Evolutionary conservation across 306 rosid genomes (phyloP).

Genomic region (Ziziphus jujuba): DNA sequence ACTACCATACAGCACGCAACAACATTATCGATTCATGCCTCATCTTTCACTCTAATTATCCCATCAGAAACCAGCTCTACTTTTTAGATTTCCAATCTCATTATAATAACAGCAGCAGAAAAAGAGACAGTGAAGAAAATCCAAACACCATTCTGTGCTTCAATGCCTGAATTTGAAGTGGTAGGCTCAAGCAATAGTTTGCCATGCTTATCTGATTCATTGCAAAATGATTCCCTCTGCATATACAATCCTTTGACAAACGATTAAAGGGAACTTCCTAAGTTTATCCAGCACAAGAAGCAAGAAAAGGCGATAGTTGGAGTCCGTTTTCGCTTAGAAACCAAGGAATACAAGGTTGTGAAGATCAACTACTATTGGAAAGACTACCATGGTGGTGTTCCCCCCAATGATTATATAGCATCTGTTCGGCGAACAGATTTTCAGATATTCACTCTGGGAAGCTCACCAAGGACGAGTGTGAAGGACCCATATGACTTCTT

Average conservation of each 20-base stretch:
- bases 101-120: not conserved
- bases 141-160: slow-evolving; percentile 25
- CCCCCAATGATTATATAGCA: not conserved
- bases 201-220: slow-evolving; percentile 37
- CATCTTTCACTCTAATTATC: slow-evolving; percentile 42
- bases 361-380: slow-evolving; percentile 27
- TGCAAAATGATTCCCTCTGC: slow-evolving; percentile 28
- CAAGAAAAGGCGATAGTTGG: slow-evolving; percentile 32
- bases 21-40: slow-evolving; percentile 33
- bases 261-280: slow-evolving; percentile 32
- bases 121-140: slow-evolving; percentile 21
- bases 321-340: slow-evolving; percentile 33
- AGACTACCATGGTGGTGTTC: not conserved
- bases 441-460: slow-evolving; percentile 35
- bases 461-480: slow-evolving; percentile 41
- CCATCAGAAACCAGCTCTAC: slow-evolving; percentile 38
- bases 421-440: slow-evolving; percentile 19
- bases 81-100: slow-evolving; percentile 26
- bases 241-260: slow-evolving; percentile 41
- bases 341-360: slow-evolving; percentile 39
- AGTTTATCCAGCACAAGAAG: slow-evolving; percentile 18
- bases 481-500: too few species aligned
- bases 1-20: not conserved
- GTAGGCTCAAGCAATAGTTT: slow-evolving; percentile 41
- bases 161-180: slow-evolving; percentile 43